Evolutionary conservation across 2,329 filamentous ascomycete species (phyloP), one percentile per base, ranked within the genome.

Genomic region (Talaromyces verruculosus): DNA sequence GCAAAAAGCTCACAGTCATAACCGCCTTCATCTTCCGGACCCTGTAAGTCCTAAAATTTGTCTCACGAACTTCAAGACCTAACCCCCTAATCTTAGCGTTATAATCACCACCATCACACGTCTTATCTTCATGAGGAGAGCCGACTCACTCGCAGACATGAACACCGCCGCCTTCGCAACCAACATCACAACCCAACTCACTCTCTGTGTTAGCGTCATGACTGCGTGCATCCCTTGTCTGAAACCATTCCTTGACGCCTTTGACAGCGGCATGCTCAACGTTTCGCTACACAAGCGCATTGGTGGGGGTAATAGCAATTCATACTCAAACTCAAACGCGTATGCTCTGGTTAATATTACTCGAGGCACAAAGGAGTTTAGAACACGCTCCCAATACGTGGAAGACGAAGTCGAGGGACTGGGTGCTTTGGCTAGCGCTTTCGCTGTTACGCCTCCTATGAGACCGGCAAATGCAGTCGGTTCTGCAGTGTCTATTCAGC

Each of bases 131-230:
- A 59, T 59, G 55, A 43, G 22, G 19, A 43, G 55, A 59, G 55
- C 55, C 55, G 5, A 15, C 19, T 59, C 35, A 41, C 55, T 59
- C 35, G 19, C 55, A 30, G 37, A 59, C 22, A 59, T 41, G 55
- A 59, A 41, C 55, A 41, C n/a, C 55, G 19, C n/a, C 35, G 55
- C 55, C 22, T 59, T 59, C 11, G 55, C 55, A 59, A 59, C 55
- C 19, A 59, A 33, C 55, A 59, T 59, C 37, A 59, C 55, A 59
- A 59, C 55, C 22, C 55, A 59, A 22, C 55, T 59, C 35, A 59
- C n/a, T 43, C 55, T 59, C 13, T 59, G 55, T 13, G 35, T 59
- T 19, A 59, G 55, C 35, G n/a, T 59, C 35, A 59, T 59, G 55
- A 59, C 55, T 17, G 55, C 55, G 22, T 59, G 55, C 19, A 59